Base-by-base conservation (phyloP, 179 eudicot species). In the Heliamphora pulchella region DNA sequence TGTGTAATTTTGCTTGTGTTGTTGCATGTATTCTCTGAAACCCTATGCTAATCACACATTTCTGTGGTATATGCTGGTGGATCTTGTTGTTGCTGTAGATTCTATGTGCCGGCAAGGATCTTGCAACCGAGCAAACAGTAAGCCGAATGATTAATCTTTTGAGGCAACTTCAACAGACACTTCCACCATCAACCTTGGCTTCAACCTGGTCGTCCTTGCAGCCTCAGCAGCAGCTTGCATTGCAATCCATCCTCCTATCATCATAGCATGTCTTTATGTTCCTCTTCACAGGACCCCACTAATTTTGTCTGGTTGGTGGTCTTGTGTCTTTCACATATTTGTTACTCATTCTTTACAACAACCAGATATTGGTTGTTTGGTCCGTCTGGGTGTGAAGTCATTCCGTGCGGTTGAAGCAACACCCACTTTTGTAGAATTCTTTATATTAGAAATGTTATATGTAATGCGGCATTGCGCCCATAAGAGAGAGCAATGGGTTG, bases 61-160 rank as follows among this genome's bases (percentile, higher is more conserved):
- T n/a, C n/a, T n/a, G n/a, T n/a, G n/a, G n/a, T n/a, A n/a, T n/a
- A n/a, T n/a, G n/a, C 55, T 46, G 13, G 57, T 18, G 80, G 43
- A 55, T 31, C 18, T 80, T 20, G 18, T 62, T 76, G 18, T 75
- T 80, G 64, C 79, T 82, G 66, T 78, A 93, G 98, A 89, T 94
- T 77, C 76, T 94, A 6, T 91, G 91, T 86, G 94, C 96, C 41
- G 98, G 98, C 59, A 94, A 91, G 83, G 97, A 94, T 77, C 89
- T 94, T 79, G 98, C 96, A 17, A 89, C 94, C 31, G 98, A 94
- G 77, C 93, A 93, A 87, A 94, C 98, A 62, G 87, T 90, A n/a
- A 84, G 90, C 84, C 85, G 98, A 79, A 94, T 94, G 91, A 78
- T 92, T 48, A 87, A 78, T 75, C 84, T 94, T 76, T 82, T 93